Evolutionary conservation across 345 rosid genomes (phyloP).

Genomic region (Durio zibethinus): DNA sequence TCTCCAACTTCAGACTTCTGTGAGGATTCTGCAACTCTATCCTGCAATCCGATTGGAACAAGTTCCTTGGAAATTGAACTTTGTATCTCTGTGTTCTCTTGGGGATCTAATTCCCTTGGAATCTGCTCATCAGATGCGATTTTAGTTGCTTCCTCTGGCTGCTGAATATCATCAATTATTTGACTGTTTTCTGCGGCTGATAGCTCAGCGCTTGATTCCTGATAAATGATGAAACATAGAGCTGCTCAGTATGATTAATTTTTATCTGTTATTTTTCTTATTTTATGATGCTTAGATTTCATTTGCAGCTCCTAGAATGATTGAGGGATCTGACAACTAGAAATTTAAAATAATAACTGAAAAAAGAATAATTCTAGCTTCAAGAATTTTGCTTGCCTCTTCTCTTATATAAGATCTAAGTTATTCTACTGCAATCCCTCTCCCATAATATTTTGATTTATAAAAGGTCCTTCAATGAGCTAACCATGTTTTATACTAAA

Average conservation of each 20-base stretch:
- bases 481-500: neutral
- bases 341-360: no score
- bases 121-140: slow-evolving; percentile 25
- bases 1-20: slow-evolving; percentile 19
- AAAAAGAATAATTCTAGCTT: no score
- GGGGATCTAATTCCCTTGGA: slow-evolving; percentile 25
- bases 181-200: slow-evolving; percentile 26
- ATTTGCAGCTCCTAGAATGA: no score
- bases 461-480: neutral
- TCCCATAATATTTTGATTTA: neutral
- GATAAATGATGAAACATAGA: slow-evolving; percentile 28
- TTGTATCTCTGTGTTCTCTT: neutral
- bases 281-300: no score
- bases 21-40: slow-evolving; percentile 25
- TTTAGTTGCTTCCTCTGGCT: slow-evolving; percentile 21
- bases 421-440: neutral
- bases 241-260: neutral
- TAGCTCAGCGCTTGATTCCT: slow-evolving; percentile 29
- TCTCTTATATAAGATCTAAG: no score
- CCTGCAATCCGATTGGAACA: slow-evolving; percentile 16
- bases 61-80: slow-evolving; percentile 23
- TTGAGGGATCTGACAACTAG: no score
- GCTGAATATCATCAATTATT: slow-evolving; percentile 20
- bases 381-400: no score
- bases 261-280: neutral